Conservation (phyloP, 208 protist species). For the Perkinsela sp. region DNA sequence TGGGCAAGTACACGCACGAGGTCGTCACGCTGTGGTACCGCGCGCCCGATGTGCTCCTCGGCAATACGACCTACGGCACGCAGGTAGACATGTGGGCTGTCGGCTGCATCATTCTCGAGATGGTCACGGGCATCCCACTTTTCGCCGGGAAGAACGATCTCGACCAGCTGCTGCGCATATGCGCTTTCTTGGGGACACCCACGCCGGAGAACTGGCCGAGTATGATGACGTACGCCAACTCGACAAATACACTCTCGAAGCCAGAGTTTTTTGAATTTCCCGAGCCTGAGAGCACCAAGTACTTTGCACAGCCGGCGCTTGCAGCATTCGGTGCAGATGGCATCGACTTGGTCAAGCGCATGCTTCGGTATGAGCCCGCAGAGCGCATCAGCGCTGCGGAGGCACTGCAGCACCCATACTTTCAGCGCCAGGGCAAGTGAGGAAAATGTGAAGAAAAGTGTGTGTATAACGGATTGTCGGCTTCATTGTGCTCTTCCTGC, state of each 20-base stretch:
- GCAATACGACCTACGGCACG: conserved; percentile 44
- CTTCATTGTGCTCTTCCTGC: too few species aligned
- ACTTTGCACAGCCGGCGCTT: conserved; percentile 14
- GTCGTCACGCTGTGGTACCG: conserved; percentile 82
- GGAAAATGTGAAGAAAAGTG: too few species aligned
- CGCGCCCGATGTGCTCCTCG: conserved; percentile 67
- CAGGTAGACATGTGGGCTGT: conserved; percentile 70
- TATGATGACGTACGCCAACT: conserved; percentile 43
- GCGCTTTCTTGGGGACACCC: conserved; percentile 69
- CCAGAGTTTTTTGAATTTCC: conserved; percentile 12
- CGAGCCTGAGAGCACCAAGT: conserved; percentile 12
- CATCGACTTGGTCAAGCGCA: conserved; percentile 40
- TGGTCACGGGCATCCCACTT: conserved; percentile 58
- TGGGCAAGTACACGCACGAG: conserved; percentile 44
- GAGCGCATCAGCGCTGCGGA: conserved; percentile 61
- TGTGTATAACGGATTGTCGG: too few species aligned
- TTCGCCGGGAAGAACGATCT: conserved; percentile 66
- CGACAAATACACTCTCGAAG: conserved; percentile 33
- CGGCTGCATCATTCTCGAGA: conserved; percentile 74
- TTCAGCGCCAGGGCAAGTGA: conserved; percentile 16
- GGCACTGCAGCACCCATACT: conserved; percentile 63
- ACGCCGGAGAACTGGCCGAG: conserved; percentile 69
- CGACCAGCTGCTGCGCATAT: conserved; percentile 74
- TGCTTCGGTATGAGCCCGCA: conserved; percentile 58
- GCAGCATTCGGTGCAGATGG: conserved; percentile 36